Percentiles rank a stretch among this genome's conserved stretches.
phyloP scores from a whole-genome alignment of 257 asterid genomes.

The Nicotiana tabacum region DNA sequence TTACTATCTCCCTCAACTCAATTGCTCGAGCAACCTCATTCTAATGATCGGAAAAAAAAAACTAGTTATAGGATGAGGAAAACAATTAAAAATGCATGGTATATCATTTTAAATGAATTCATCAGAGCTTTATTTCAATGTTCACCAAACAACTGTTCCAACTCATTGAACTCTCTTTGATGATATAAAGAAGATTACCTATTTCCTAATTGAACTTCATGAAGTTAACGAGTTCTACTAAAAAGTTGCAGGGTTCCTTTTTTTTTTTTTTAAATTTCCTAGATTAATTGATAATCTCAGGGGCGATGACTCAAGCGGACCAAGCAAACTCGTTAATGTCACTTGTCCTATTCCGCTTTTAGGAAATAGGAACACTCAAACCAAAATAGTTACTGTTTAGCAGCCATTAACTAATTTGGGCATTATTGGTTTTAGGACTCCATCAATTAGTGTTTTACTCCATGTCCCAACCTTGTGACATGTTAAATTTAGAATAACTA shows the following conservation, averaged over 20 bases:
- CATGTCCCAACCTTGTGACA: not conserved
- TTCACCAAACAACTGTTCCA: not conserved
- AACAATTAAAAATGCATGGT: not conserved
- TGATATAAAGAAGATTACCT: not conserved
- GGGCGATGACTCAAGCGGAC: not conserved
- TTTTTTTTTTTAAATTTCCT: not conserved
- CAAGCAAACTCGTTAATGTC: not conserved
- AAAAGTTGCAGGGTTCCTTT: not conserved
- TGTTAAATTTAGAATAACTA: not conserved
- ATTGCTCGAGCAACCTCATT: constrained; percentile 97
- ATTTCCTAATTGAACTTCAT: not conserved
- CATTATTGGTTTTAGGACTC: not conserved
- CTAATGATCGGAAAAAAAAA: constrained; percentile 25
- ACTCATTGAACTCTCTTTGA: not conserved
- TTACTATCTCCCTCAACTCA: constrained; percentile 93
- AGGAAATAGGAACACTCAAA: not conserved
- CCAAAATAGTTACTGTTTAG: not conserved
- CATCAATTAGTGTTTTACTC: not conserved
- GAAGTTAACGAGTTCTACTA: not conserved
- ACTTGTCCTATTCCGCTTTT: not conserved
- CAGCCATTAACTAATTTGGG: not conserved
- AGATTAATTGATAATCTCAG: not conserved
- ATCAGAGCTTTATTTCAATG: not conserved
- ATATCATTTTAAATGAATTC: not conserved
- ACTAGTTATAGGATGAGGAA: constrained; percentile 2